Evolutionary conservation across 129 eudicot genomes (phyloP), one percentile per base, ranked within the genome.

Genomic region (Centaurea solstitialis): DNA sequence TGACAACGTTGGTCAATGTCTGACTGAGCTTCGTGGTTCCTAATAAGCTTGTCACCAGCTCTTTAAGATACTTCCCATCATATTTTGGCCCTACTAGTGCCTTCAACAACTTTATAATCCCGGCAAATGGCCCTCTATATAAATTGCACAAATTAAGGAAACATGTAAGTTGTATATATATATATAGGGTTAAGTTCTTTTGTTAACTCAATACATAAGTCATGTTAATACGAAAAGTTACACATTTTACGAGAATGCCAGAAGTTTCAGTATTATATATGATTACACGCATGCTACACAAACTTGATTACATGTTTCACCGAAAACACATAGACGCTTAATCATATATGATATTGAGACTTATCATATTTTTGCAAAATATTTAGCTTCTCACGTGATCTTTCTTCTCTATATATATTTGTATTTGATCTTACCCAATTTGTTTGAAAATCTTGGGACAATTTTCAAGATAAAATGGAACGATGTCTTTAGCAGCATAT

Each of bases 1-100:
- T 85, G 22, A 90, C 89, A 15, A 90, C 85, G 81, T 90, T 85
- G 4, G 94, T 90, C 41, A 90, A 47, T 13, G 89, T 79, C 57
- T 90, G 83, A 57, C 72, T 73, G 68, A 90, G 40, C 87, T 59
- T 81, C 5, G 79, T 73, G 18, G 73, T 35, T 43, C 79, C 74
- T 61, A 87, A 78, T 20, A 72, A 0, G 0, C 74, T 71, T 8
- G 26, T 78, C 3, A 83, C 24, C 0, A 80, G 21, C 37, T 45
- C 40, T 65, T 45, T 85, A 22, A 87, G 91, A 62, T 85, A 74
- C 80, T 68, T 83, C 9, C 93, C 91, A 40, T 87, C 65, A 40
- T 89, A 89, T 65, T 68, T 72, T 23, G 93, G 93, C 0, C 87
- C 87, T 3, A 15, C 6, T 38, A 89, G 40, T 0, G 75, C 22